A percentile compares a stretch with the other conserved stretches of the same genome.
Conservation (phyloP, 2,329 filamentous ascomycete genomes). For the Neopestalotiopsis sp. region DNA sequence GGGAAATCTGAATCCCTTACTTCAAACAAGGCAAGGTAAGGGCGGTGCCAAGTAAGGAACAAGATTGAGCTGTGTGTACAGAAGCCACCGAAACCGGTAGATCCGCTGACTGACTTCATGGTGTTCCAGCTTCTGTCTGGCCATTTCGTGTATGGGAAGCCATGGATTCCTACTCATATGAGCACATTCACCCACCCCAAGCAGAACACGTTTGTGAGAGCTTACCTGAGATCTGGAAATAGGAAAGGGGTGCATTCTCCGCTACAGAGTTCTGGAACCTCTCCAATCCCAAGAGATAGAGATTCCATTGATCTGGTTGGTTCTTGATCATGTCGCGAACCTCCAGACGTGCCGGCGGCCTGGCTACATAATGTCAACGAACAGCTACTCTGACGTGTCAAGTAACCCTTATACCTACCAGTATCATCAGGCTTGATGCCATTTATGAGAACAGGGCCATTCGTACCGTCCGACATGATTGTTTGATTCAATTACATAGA, state of each 20-base stretch:
- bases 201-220: conserved; percentile 18
- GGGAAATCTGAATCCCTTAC: conserved; percentile 38
- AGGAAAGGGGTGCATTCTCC: conserved; percentile 58
- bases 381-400: not conserved
- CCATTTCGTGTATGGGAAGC: conserved; percentile 67
- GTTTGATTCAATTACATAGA: too few species aligned
- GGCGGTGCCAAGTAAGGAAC: conserved; percentile 86
- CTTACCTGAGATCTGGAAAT: conserved; percentile 79
- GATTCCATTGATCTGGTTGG: not conserved
- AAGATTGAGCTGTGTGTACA: conserved; percentile 78
- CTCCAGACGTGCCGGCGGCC: not conserved
- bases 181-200: too few species aligned
- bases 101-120: conserved; percentile 45
- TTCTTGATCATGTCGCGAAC: conserved; percentile 1
- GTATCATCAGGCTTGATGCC: not conserved
- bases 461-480: not conserved
- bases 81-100: conserved; percentile 66
- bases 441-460: not conserved
- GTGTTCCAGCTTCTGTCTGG: not conserved
- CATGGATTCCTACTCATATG: conserved; percentile 72
- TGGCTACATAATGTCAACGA: not conserved
- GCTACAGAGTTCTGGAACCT: not conserved
- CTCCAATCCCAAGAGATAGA: not conserved
- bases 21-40: conserved; percentile 72
- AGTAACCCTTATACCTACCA: not conserved